Evolutionary conservation across 805 yeast species (phyloP).

Genomic region (Spathaspora girioi): DNA sequence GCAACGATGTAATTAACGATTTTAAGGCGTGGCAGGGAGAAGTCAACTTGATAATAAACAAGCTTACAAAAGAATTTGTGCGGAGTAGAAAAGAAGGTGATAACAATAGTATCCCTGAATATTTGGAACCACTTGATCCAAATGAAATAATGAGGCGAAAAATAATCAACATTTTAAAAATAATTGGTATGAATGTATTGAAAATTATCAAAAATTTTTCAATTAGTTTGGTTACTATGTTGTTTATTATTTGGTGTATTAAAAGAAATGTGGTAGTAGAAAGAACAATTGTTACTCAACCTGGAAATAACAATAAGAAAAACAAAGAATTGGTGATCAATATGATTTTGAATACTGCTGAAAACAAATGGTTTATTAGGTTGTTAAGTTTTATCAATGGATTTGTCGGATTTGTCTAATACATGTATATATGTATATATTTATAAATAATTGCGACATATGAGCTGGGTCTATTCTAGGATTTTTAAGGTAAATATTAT

Average conservation of each 20-base stretch:
- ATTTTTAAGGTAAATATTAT: too few relatives aligned
- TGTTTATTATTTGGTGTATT: slow-evolving; percentile 40
- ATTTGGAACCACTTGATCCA: slow-evolving; percentile 16
- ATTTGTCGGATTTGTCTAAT: slow-evolving; percentile 39
- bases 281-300: slow-evolving; percentile 36
- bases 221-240: slow-evolving; percentile 31
- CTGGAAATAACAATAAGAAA: slow-evolving; percentile 14
- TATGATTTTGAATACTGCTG: slow-evolving; percentile 39
- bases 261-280: slow-evolving; percentile 37
- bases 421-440: neutral
- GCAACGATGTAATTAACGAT: slow-evolving; percentile 28
- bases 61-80: slow-evolving; percentile 39
- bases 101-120: slow-evolving; percentile 2
- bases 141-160: slow-evolving; percentile 18
- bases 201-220: slow-evolving; percentile 31
- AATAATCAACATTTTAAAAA: slow-evolving; percentile 18
- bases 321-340: slow-evolving; percentile 39
- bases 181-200: slow-evolving; percentile 25
- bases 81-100: slow-evolving; percentile 10
- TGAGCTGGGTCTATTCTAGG: too few relatives aligned
- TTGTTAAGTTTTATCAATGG: slow-evolving; percentile 33
- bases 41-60: slow-evolving; percentile 43
- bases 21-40: slow-evolving; percentile 53
- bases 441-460: too few relatives aligned
- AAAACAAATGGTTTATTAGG: slow-evolving; percentile 43